These are phyloP conservation scores for Aphanomyces invadans DNA, from an alignment of 352 stramenopile species.

Conservation along the genomic window DNA sequence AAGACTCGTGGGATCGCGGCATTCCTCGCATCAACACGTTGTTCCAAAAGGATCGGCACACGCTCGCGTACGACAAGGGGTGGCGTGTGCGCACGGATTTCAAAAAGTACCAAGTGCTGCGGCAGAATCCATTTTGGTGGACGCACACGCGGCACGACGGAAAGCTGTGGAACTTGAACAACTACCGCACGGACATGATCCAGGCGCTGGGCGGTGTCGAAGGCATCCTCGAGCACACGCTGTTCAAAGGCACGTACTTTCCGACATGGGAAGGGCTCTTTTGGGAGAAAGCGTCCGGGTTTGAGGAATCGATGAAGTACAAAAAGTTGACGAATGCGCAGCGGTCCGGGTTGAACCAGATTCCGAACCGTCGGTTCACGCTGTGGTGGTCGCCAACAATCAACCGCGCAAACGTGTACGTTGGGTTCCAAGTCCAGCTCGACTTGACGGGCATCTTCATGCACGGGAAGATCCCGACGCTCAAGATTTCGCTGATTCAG, in stretches of 20 bases:
- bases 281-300: slow-evolving; percentile 98
- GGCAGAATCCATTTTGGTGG: slow-evolving; percentile 99
- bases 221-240: slow-evolving; percentile 99
- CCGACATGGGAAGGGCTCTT: slow-evolving; percentile 99
- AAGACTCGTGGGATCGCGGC: slow-evolving; percentile 99
- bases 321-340: slow-evolving; percentile 99
- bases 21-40: slow-evolving; percentile 96
- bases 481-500: slow-evolving; percentile 98
- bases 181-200: slow-evolving; percentile 99
- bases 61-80: slow-evolving; percentile 99
- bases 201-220: slow-evolving; percentile 98
- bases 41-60: slow-evolving; percentile 98
- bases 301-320: slow-evolving; percentile 95
- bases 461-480: slow-evolving; percentile 99
- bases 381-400: slow-evolving; percentile 99
- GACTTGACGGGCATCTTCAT: slow-evolving; percentile 99
- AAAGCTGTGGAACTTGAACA: slow-evolving; percentile 99
- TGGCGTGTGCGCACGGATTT: slow-evolving; percentile 98
- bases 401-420: slow-evolving; percentile 99
- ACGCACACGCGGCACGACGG: slow-evolving; percentile 98
- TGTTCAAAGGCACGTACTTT: slow-evolving; percentile 99
- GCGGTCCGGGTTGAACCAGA: slow-evolving; percentile 99
- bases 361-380: slow-evolving; percentile 99
- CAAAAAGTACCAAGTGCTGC: slow-evolving; percentile 97
- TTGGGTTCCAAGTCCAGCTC: slow-evolving; percentile 99